Evolutionary conservation across 192 early-diverging fungal genomes (phyloP), one percentile per base, ranked within the genome.

Genomic region (Rhizophlyctis rosea): DNA sequence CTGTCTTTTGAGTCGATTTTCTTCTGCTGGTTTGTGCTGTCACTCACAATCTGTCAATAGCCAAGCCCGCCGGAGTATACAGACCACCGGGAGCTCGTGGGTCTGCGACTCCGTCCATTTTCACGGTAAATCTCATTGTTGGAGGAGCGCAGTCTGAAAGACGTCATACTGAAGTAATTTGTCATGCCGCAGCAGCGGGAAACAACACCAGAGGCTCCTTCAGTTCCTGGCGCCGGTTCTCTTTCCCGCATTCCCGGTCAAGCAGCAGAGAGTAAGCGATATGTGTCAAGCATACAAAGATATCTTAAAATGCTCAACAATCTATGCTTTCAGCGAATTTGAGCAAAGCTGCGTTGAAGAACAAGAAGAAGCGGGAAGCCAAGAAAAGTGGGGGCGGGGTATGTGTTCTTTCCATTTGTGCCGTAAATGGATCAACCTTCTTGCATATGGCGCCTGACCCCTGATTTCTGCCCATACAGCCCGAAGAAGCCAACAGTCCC

Each of bases 321-420:
- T n/a, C n/a, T n/a, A n/a, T n/a, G n/a, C n/a, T n/a, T n/a, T n/a
- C n/a, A n/a, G n/a, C n/a, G n/a, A n/a, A n/a, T n/a, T n/a, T n/a
- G n/a, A 18, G 79, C 29, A 85, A 83, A 68, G 63, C 70, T 2
- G 81, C 84, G 23, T 65, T 79, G 13, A 90, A 86, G 70, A 90
- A 88, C 76, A 86, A 84, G 70, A 88, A 88, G 77, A 85, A 87
- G 70, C 71, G 82, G 33, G 86, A 84, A 71, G 79, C 75, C 31
- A 72, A 68, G 9, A 44, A 57, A 87, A 84, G 67, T 72, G 74
- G 75, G 78, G 69, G 66, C 75, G 76, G 39, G 84, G 77, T 28
- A 64, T n/a, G 36, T 61, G 69, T 21, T 73, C 76, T n/a, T 50
- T 50, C 44, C 23, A 36, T 16, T 33, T n/a, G n/a, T n/a, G n/a